A percentile compares a stretch with the other conserved stretches of the same genome.
Conservation (phyloP, 1,139 yeast genomes). For the Pichia sp. region DNA sequence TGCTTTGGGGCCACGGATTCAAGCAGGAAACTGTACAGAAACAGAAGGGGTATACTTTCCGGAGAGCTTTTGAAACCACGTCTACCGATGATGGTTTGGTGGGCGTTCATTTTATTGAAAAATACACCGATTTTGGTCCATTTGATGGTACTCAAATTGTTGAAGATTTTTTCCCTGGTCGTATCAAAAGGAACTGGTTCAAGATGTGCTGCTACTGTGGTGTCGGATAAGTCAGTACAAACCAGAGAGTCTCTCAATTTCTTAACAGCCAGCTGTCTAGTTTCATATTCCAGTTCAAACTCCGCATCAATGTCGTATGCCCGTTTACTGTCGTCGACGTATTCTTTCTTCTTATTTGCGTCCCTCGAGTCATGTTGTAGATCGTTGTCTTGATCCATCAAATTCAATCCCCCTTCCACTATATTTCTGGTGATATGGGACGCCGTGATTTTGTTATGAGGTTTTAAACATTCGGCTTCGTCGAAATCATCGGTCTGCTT, state of each 20-base stretch:
- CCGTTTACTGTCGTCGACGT: background rate
- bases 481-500: conserved; percentile 4
- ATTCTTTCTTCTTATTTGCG: background rate
- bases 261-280: conserved; percentile 2
- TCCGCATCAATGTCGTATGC: conserved; percentile 8
- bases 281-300: conserved; percentile 9
- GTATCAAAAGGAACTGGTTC: conserved; percentile 28
- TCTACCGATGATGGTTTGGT: conserved; percentile 65
- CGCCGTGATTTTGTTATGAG: conserved; percentile 13
- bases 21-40: conserved; percentile 36
- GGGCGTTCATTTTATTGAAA: conserved; percentile 61
- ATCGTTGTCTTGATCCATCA: conserved; percentile 2
- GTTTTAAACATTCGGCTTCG: background rate
- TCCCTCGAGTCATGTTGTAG: conserved; percentile 9
- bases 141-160: conserved; percentile 43
- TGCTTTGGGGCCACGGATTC: conserved; percentile 1
- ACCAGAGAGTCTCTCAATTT: conserved; percentile 7
- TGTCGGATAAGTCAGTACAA: conserved; percentile 11
- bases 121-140: conserved; percentile 65
- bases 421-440: conserved; percentile 23
- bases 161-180: conserved; percentile 35
- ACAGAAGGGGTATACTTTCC: conserved; percentile 45
- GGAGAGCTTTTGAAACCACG: conserved; percentile 49
- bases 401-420: conserved; percentile 22
- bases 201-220: conserved; percentile 17